Evolutionary conservation across 2,329 filamentous ascomycete species (phyloP), one percentile per base, ranked within the genome.

Genomic region (Aspergillus glaucus): DNA sequence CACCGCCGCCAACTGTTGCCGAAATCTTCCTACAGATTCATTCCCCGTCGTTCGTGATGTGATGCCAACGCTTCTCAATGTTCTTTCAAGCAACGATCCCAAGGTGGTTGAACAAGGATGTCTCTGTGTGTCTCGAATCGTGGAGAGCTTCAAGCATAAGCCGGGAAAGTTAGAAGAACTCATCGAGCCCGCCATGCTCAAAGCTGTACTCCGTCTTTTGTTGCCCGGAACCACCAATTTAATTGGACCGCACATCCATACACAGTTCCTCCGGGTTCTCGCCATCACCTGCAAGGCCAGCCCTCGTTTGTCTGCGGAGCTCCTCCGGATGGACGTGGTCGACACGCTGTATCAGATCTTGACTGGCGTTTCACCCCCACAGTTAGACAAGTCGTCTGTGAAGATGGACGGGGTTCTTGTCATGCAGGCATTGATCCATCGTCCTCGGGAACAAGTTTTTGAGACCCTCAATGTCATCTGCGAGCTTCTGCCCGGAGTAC

Each of bases 381-480:
- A 77, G 53, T 26, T 86, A 82, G 34, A 68, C 14, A 62, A 59
- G 39, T 62, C 62, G 1, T 59, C 62, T 6, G 58, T 69, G 26
- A 95, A 94, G 70, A 86, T 97, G 55, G 92, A 97, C 69, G 95
- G 90, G 63, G 92, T 97, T 48, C 82, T 98, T 42, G 93, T 98
- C 61, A 98, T 98, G 94, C 93, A 98, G 72, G 90, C 94, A 34
- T 78, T 98, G 54, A 95, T 98, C 46, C 93, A 97, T 64, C 85
- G 92, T 37, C 93, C 93, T 6, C 85, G 91, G 49, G 94, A 98
- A 58, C 93, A 98, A 69, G 88, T 98, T 15, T 93, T 92, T 58
- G 93, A 98, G 74, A 96, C 94, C 1, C 79, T 98, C 54, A 97
- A 97, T 65, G 90, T 98, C 55, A 90, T 98, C 55, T 96, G 93